Evolutionary conservation across 2,329 filamentous ascomycete genomes (phyloP).

Genomic region (Celoporthe dispersa): DNA sequence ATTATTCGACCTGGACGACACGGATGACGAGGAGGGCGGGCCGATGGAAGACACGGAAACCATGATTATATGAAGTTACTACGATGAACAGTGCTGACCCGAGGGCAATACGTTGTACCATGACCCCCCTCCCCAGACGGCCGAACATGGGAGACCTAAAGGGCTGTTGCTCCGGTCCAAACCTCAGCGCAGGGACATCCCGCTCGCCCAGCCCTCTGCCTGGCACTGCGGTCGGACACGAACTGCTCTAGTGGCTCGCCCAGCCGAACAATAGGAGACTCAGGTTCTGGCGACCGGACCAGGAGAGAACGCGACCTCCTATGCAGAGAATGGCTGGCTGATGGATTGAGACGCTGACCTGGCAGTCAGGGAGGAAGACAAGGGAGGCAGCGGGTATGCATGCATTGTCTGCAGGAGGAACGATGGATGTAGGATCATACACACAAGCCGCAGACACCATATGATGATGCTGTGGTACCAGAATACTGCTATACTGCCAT

Average conservation of each 20-base stretch:
- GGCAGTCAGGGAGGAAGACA: neutral
- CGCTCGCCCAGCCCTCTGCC: neutral
- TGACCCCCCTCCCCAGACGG: neutral
- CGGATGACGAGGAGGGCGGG: slow-evolving; percentile 50
- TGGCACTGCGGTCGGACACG: neutral
- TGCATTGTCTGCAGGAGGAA: neutral
- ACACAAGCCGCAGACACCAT: neutral
- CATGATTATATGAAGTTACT: slow-evolving; percentile 35
- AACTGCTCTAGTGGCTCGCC: neutral
- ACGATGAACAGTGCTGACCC: neutral
- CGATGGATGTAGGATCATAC: neutral
- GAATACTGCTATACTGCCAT: neutral
- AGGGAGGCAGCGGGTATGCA: neutral
- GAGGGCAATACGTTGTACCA: neutral
- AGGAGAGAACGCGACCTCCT: neutral
- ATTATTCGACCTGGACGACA: slow-evolving; percentile 78
- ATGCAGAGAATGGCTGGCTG: neutral
- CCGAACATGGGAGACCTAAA: neutral
- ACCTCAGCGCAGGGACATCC: neutral
- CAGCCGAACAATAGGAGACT: neutral
- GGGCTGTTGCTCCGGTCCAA: neutral
- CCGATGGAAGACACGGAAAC: slow-evolving; percentile 36
- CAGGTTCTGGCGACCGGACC: too few species aligned
- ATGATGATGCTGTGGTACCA: neutral
- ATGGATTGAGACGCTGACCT: neutral